Conservation (phyloP, 768 basidiomycete species). For the Boletus reticuloceps region DNA sequence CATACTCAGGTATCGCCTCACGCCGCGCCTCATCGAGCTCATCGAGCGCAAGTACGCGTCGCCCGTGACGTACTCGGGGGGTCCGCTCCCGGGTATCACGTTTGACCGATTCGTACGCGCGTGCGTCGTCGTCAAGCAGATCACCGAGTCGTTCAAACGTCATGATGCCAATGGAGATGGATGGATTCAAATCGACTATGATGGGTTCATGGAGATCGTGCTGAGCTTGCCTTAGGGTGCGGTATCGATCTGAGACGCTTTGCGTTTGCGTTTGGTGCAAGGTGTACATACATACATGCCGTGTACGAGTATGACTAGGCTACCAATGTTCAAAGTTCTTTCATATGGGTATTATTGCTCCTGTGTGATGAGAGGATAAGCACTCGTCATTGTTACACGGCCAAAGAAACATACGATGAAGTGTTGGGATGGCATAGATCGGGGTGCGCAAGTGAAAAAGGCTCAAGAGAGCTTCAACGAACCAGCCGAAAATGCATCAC, state of each 20-base stretch:
- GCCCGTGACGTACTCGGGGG: constrained; percentile 32
- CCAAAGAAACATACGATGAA: neutral
- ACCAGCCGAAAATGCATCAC: constrained; percentile 30
- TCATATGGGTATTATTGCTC: neutral
- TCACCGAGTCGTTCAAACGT: constrained; percentile 66
- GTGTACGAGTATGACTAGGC: constrained; percentile 11
- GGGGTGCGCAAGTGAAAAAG: neutral
- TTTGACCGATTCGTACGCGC: constrained; percentile 88
- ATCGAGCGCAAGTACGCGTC: constrained; percentile 76
- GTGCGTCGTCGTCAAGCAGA: constrained; percentile 78
- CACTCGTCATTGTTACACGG: constrained; percentile 1
- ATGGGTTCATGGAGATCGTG: constrained; percentile 52
- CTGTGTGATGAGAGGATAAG: neutral
- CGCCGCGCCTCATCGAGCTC: constrained; percentile 60
- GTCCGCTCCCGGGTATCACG: constrained; percentile 57
- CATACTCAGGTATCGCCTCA: constrained; percentile 55
- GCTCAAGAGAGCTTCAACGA: constrained; percentile 18
- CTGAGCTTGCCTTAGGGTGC: constrained; percentile 35
- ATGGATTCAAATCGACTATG: constrained; percentile 53
- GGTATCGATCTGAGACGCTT: no score
- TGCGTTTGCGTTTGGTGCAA: no score
- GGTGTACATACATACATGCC: neutral
- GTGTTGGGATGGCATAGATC: neutral
- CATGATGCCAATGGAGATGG: constrained; percentile 63
- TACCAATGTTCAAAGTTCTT: no score